Evolutionary conservation across 2,329 filamentous ascomycete genomes (phyloP).

Genomic region (Thyridium curvatum): DNA sequence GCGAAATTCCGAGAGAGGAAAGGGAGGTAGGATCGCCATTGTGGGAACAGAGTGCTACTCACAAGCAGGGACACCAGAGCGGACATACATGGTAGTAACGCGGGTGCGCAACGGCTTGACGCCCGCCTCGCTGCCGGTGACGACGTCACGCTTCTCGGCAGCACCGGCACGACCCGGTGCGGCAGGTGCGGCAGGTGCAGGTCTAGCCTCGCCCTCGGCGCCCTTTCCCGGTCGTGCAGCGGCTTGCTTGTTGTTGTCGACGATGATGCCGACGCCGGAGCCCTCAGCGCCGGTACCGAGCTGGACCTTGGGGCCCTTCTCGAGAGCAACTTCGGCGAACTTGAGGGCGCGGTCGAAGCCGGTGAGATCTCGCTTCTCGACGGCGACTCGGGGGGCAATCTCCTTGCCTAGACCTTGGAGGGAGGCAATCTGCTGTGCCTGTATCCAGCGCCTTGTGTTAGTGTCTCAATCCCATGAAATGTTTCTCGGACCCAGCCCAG

Average conservation of each 20-base stretch:
- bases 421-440: conserved; percentile 33
- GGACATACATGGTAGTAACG: conserved; percentile 40
- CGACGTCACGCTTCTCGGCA: conserved; percentile 11
- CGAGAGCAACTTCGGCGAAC: conserved; percentile 38
- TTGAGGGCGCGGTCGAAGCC: conserved; percentile 39
- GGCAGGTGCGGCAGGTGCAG: background rate
- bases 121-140: conserved; percentile 2
- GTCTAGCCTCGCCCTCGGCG: background rate
- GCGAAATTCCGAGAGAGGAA: conserved; percentile 4
- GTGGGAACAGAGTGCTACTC: conserved; percentile 16
- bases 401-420: conserved; percentile 43
- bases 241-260: conserved; percentile 19
- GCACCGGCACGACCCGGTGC: background rate
- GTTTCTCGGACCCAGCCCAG: conserved; percentile 4
- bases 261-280: conserved; percentile 30
- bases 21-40: conserved; percentile 1
- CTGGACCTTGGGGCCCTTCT: conserved; percentile 39
- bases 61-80: conserved; percentile 35
- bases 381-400: conserved; percentile 30
- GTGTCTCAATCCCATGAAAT: conserved; percentile 2
- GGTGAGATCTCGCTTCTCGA: conserved; percentile 37
- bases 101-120: conserved; percentile 30
- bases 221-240: conserved; percentile 10
- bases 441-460: background rate
- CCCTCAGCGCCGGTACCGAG: conserved; percentile 36